phyloP scores from a whole-genome alignment of 208 protist species.

The Trichomonas tenax region DNA sequence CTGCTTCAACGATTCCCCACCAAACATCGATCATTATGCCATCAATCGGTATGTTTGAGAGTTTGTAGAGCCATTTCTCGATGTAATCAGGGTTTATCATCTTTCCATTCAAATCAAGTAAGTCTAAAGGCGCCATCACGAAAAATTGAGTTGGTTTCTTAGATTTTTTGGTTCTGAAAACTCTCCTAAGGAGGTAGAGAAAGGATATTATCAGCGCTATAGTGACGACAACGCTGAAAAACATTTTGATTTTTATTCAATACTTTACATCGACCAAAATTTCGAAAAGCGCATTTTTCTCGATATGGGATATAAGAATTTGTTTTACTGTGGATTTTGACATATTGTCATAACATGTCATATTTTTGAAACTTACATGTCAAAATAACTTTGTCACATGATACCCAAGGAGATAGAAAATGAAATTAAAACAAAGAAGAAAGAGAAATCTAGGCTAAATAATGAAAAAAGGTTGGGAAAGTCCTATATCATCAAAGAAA shows the following conservation, averaged over 20 bases:
- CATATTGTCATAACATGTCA: too few relatives aligned
- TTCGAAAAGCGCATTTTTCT: too few relatives aligned
- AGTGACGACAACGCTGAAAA: background rate
- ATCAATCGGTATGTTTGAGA: background rate
- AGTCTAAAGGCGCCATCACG: background rate
- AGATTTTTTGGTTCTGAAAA: background rate
- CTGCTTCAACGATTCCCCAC: constrained; percentile 19
- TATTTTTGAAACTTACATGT: too few relatives aligned
- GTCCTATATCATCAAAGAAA: too few relatives aligned
- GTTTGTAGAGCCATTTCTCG: background rate
- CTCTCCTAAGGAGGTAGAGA: background rate
- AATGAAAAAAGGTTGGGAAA: too few relatives aligned
- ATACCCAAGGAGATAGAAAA: too few relatives aligned
- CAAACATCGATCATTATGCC: constrained; percentile 24
- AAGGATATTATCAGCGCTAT: background rate
- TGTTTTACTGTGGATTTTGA: too few relatives aligned
- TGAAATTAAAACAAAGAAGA: too few relatives aligned
- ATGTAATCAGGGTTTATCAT: background rate
- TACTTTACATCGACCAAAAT: too few relatives aligned
- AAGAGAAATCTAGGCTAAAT: too few relatives aligned
- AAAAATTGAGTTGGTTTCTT: background rate
- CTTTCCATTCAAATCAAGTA: background rate
- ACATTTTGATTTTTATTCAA: background rate
- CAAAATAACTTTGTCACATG: too few relatives aligned
- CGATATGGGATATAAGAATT: too few relatives aligned